These are phyloP conservation scores for Bassia scoparia DNA, from an alignment of 148 eudicot species.

Conservation along the genomic window DNA sequence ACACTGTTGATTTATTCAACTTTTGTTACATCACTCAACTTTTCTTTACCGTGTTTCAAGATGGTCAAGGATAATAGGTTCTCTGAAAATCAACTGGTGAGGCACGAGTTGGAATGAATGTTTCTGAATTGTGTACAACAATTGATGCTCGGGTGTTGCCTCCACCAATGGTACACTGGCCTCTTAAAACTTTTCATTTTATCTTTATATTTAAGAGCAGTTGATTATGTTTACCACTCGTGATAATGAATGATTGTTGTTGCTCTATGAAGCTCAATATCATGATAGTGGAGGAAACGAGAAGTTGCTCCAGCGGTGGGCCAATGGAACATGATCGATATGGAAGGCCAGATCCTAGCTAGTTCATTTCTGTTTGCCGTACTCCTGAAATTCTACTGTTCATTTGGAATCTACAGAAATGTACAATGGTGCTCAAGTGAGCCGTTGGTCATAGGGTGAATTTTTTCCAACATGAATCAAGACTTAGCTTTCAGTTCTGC, in stretches of 20 bases:
- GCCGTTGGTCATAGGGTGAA: slow-evolving; percentile 57
- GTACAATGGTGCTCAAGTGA: slow-evolving; percentile 63
- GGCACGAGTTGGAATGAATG: slow-evolving; percentile 57
- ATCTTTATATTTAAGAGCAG: too few species aligned
- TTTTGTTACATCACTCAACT: too few species aligned
- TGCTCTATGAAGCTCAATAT: slow-evolving; percentile 51
- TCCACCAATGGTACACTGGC: slow-evolving; percentile 54
- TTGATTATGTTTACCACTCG: not conserved
- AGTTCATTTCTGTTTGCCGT: not conserved
- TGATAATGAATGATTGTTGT: not conserved
- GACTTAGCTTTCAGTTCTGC: slow-evolving; percentile 51
- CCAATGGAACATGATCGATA: slow-evolving; percentile 82
- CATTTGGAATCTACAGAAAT: slow-evolving; percentile 45
- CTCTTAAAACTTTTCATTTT: not conserved
- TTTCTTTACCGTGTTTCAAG: slow-evolving; percentile 29
- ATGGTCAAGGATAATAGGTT: slow-evolving; percentile 50
- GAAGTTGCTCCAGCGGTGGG: slow-evolving; percentile 60
- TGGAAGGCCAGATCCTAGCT: slow-evolving; percentile 36
- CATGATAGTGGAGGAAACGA: slow-evolving; percentile 44
- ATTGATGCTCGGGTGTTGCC: slow-evolving; percentile 79
- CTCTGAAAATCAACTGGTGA: slow-evolving; percentile 34
- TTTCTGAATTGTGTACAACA: slow-evolving; percentile 33
- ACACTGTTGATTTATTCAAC: too few species aligned
- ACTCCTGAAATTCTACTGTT: slow-evolving; percentile 6
- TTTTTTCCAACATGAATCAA: too few species aligned